phyloP scores from a whole-genome alignment of 305 asterid species.

The Fraxinus dipetala region DNA sequence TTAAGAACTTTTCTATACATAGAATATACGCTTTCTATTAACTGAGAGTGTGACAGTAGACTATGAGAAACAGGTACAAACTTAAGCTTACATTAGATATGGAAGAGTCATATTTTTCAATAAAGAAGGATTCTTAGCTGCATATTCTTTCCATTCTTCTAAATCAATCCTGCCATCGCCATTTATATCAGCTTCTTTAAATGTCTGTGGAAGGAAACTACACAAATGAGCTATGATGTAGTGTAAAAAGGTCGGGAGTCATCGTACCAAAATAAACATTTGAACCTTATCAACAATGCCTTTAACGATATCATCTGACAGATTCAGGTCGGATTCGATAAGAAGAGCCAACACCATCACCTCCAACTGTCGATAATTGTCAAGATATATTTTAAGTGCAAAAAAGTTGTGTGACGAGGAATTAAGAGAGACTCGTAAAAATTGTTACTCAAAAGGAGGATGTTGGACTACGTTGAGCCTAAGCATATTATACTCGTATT shows the following conservation, averaged over 20 bases:
- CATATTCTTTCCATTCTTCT: conserved; percentile 38
- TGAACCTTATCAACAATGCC: conserved; percentile 32
- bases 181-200: conserved; percentile 31
- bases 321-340: conserved; percentile 24
- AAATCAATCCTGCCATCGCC: conserved; percentile 36
- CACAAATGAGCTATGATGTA: neutral
- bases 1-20: neutral
- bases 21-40: neutral
- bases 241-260: neutral
- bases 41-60: neutral
- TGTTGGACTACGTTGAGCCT: neutral
- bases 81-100: conserved; percentile 27
- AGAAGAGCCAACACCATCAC: conserved; percentile 37
- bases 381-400: neutral
- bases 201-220: conserved; percentile 22
- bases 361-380: conserved; percentile 21
- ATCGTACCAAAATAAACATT: neutral
- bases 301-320: conserved; percentile 32
- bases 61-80: neutral
- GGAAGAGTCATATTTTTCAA: conserved; percentile 45
- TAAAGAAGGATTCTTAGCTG: conserved; percentile 28
- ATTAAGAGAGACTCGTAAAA: neutral
- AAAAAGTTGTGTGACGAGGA: neutral
- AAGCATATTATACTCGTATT: neutral
- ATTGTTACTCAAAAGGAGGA: neutral